Evolutionary conservation across 2,329 filamentous ascomycete species (phyloP), one percentile per base, ranked within the genome.

Genomic region (Curvularia spicifera): DNA sequence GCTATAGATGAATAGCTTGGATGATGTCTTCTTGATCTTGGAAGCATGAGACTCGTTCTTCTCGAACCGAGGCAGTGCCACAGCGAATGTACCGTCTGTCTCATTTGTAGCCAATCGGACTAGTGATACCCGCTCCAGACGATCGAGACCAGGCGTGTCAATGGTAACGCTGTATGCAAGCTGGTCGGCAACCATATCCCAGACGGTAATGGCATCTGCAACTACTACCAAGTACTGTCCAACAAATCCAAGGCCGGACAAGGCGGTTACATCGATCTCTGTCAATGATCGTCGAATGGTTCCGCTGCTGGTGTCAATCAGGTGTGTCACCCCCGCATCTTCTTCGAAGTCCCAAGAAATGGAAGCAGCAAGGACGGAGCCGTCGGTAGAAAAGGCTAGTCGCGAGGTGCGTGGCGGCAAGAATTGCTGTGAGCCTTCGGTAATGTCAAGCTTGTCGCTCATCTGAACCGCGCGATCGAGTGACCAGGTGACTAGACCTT

Each of bases 121-220:
- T 26, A 75, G 71, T 39, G 84, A 75, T 58, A 78, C 73, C 49
- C 78, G 78, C 42, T 78, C 74, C 39, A 47, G 66, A 60, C 51
- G 68, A 42, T 78, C 74, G 33, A 58, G 69, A 59, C 61, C 73
- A 57, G 60, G 75, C 35, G 59, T 69, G 75, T 74, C 56, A 13
- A 93, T 78, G 26, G 83, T 79, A 50, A 90, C 81, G 48, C 86
- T 86, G 70, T 89, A 92, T 35, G 86, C 84, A 46, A 93, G 82
- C 66, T 89, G 84, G 68, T 96, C 91, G 50, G 87, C 83, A 7
- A 98, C 91, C 10, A 96, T 84, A 74, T 99, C 91, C 82, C 92
- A 97, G 35, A 97, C 88, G 40, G 87, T 83, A 8, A 97, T 82
- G 28, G 87, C 84, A 43, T 89, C 83, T 0, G 91, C 91, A 1